phyloP scores from a whole-genome alignment of 1,139 yeast species.

The Magnusiomyces tetraspermus region DNA sequence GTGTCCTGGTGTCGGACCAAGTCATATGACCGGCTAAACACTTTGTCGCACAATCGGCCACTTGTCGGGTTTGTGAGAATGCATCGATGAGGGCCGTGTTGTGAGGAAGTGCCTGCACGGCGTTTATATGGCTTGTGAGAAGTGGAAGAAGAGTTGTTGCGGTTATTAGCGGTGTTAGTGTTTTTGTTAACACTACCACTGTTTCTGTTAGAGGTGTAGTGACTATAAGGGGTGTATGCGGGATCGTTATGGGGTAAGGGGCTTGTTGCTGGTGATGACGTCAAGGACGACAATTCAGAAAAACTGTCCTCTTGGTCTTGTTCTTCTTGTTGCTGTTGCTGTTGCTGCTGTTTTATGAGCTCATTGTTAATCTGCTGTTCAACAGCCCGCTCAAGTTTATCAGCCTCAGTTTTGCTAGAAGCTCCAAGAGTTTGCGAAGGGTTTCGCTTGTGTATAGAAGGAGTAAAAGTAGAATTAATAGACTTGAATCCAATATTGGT shows the following conservation, averaged over 20 bases:
- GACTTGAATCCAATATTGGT: too few relatives aligned
- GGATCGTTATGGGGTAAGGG: neutral
- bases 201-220: too few relatives aligned
- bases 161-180: neutral
- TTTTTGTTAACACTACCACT: too few relatives aligned
- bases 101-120: constrained; percentile 11
- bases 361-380: neutral
- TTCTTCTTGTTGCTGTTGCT: neutral
- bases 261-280: neutral
- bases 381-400: neutral
- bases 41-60: constrained; percentile 61
- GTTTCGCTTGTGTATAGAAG: neutral
- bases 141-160: neutral
- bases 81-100: constrained; percentile 44
- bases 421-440: constrained; percentile 1
- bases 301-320: neutral
- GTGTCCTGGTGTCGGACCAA: constrained; percentile 93
- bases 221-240: too few relatives aligned
- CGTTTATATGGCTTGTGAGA: neutral
- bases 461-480: too few relatives aligned
- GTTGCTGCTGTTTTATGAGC: neutral
- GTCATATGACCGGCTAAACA: constrained; percentile 90
- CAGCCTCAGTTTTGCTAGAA: neutral
- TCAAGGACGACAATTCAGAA: neutral
- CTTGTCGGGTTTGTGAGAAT: constrained; percentile 52